phyloP scores from a whole-genome alignment of 352 stramenopile species.

The Peronospora destructor region DNA sequence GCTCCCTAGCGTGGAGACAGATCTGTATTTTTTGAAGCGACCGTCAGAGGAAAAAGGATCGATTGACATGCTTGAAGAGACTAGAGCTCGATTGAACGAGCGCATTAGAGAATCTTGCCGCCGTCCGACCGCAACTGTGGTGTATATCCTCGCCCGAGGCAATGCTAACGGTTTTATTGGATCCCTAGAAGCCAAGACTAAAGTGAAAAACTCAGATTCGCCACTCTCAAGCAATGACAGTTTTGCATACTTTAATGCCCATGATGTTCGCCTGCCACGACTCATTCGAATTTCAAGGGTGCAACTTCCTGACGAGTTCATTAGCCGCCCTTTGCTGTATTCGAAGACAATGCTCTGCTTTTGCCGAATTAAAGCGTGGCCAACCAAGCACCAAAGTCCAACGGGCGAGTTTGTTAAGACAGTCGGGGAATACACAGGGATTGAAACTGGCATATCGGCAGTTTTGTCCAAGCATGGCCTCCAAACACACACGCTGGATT shows the following conservation, averaged over 20 bases:
- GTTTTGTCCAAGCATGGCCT: constrained; percentile 90
- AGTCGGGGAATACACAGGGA: constrained; percentile 65
- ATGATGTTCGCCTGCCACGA: constrained; percentile 56
- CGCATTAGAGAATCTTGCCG: constrained; percentile 23
- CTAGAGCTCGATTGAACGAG: constrained; percentile 25
- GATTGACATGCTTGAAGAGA: constrained; percentile 25
- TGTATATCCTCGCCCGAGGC: constrained; percentile 58
- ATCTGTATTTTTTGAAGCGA: constrained; percentile 29
- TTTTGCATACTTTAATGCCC: constrained; percentile 67
- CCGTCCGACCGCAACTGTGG: constrained; percentile 60
- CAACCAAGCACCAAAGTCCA: constrained; percentile 47
- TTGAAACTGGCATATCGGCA: constrained; percentile 86
- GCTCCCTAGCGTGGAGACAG: constrained; percentile 35
- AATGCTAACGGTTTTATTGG: constrained; percentile 58
- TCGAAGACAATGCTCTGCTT: constrained; percentile 69
- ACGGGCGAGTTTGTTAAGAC: constrained; percentile 75
- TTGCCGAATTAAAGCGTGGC: constrained; percentile 62
- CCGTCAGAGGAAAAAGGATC: constrained; percentile 11
- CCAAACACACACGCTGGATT: constrained; percentile 63
- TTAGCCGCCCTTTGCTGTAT: constrained; percentile 47
- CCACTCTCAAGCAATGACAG: constrained; percentile 43
- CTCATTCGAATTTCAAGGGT: constrained; percentile 64
- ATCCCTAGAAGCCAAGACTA: constrained; percentile 48
- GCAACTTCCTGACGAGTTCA: constrained; percentile 65
- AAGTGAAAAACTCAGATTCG: constrained; percentile 24